These are phyloP conservation scores for Vaccinium darrowii DNA, from an alignment of 148 eudicot species.

Conservation along the genomic window DNA sequence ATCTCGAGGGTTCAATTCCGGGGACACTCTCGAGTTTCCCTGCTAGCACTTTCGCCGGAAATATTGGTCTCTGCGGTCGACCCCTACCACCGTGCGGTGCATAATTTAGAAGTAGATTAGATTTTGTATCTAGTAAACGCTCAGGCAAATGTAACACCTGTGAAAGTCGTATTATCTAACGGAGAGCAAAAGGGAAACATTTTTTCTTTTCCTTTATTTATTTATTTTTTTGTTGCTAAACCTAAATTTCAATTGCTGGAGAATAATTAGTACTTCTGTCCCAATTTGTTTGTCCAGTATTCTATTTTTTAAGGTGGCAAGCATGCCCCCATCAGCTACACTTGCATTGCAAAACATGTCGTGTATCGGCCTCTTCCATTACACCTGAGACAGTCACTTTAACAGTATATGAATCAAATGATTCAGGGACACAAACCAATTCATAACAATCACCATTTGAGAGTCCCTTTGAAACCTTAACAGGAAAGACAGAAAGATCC, in stretches of 20 bases:
- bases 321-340: background rate
- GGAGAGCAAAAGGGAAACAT: no score
- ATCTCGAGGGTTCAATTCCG: slow-evolving; percentile 76
- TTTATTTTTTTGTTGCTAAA: no score
- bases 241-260: no score
- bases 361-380: background rate
- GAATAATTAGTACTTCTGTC: background rate
- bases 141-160: no score
- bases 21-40: slow-evolving; percentile 46
- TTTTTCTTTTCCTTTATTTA: no score
- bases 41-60: slow-evolving; percentile 54
- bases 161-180: no score
- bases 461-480: background rate
- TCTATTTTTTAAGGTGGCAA: background rate
- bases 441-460: background rate
- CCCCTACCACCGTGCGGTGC: slow-evolving; percentile 64
- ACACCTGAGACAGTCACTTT: background rate
- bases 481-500: background rate
- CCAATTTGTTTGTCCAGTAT: no score
- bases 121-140: no score
- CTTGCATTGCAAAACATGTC: background rate
- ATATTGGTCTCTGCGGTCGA: slow-evolving; percentile 64
- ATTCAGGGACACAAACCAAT: background rate
- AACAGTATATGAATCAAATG: background rate
- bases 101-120: background rate